phyloP scores from a whole-genome alignment of 2,329 filamentous ascomycete genomes.

The Aspergillus intermedius region DNA sequence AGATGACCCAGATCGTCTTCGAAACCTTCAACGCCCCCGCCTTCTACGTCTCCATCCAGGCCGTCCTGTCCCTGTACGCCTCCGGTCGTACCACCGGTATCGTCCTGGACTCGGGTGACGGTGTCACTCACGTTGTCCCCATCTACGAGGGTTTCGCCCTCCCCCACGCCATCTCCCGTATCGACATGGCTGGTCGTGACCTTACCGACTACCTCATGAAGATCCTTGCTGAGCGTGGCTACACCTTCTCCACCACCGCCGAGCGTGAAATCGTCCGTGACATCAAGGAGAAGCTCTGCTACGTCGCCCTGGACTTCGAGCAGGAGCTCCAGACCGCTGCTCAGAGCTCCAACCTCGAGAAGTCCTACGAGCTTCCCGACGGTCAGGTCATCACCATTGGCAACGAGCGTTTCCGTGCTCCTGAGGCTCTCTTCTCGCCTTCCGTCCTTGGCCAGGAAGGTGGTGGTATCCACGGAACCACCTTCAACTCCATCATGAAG shows the following conservation, averaged over 20 bases:
- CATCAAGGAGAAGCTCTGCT: slow-evolving; percentile 99
- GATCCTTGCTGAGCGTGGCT: slow-evolving; percentile 98
- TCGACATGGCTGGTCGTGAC: slow-evolving; percentile 99
- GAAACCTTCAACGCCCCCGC: slow-evolving; percentile 99
- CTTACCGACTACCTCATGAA: slow-evolving; percentile 99
- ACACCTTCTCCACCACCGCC: slow-evolving; percentile 99
- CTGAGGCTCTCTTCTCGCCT: slow-evolving; percentile 99
- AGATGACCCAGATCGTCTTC: slow-evolving; percentile 99
- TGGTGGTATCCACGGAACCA: slow-evolving; percentile 98
- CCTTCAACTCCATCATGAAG: slow-evolving; percentile 99
- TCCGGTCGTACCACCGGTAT: slow-evolving; percentile 99
- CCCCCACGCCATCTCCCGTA: slow-evolving; percentile 98
- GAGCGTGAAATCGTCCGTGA: slow-evolving; percentile 99
- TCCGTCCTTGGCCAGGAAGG: slow-evolving; percentile 96
- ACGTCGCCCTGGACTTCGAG: slow-evolving; percentile 99
- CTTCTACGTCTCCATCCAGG: slow-evolving; percentile 99
- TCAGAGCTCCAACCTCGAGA: slow-evolving; percentile 98
- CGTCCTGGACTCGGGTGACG: slow-evolving; percentile 98
- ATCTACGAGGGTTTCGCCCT: slow-evolving; percentile 99
- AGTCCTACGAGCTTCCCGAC: slow-evolving; percentile 99
- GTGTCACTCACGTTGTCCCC: slow-evolving; percentile 99
- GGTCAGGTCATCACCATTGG: slow-evolving; percentile 99
- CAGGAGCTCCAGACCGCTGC: slow-evolving; percentile 99
- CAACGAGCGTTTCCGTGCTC: slow-evolving; percentile 99
- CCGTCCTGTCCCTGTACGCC: slow-evolving; percentile 97